Percentiles rank a stretch among this genome's conserved stretches.
phyloP scores from a whole-genome alignment of 164 flowering plant genomes.

The Tinospora cordifolia region DNA sequence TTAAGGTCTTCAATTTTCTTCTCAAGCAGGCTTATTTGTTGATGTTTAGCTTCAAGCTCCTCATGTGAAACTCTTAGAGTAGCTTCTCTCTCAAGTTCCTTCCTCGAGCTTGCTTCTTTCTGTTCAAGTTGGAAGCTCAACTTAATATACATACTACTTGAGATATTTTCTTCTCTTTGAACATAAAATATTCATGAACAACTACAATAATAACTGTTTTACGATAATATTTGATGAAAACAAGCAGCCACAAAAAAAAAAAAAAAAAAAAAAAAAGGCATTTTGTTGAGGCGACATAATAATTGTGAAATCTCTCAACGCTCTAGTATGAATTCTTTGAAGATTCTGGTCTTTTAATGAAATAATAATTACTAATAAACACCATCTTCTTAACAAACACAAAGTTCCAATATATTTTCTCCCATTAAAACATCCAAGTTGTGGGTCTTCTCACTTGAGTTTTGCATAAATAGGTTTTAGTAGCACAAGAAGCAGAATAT shows the following conservation, averaged over 20 bases:
- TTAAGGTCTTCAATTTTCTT: constrained; percentile 58
- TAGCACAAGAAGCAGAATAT: not conserved
- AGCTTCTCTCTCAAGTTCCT: constrained; percentile 43
- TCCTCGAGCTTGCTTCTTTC: constrained; percentile 47
- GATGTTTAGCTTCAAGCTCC: constrained; percentile 59
- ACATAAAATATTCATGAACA: not conserved
- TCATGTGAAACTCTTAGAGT: constrained; percentile 33
- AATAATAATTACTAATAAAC: not conserved
- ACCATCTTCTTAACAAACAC: not conserved
- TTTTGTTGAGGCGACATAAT: too few species aligned
- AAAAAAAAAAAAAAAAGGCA: too few species aligned
- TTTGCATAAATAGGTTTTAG: not conserved
- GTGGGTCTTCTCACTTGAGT: not conserved
- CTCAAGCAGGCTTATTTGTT: constrained; percentile 37
- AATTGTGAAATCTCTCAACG: not conserved
- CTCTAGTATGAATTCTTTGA: not conserved
- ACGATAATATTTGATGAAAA: not conserved
- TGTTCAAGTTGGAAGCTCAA: constrained; percentile 24
- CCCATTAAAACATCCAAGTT: not conserved
- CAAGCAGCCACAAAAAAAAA: too few species aligned
- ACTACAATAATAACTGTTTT: not conserved
- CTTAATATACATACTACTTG: not conserved
- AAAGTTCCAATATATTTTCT: not conserved
- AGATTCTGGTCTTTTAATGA: not conserved
- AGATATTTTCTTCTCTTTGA: not conserved